These are phyloP conservation scores for Buddleja alternifolia DNA, from an alignment of 257 asterid species.

Conservation along the genomic window DNA sequence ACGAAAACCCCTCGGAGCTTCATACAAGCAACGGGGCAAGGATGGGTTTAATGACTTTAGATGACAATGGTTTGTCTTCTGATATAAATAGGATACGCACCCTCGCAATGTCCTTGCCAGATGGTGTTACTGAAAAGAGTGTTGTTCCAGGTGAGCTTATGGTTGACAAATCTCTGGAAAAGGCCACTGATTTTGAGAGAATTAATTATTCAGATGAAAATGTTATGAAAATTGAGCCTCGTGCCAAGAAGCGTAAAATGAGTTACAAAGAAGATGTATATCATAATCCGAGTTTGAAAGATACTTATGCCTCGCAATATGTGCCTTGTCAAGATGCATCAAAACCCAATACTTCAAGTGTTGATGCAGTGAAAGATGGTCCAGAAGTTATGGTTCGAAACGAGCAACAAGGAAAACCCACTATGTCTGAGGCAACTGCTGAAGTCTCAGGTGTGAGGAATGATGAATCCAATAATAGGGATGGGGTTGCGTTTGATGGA, in stretches of 20 bases:
- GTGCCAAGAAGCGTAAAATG: constrained; percentile 44
- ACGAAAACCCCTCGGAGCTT: constrained; percentile 21
- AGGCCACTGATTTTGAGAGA: constrained; percentile 15
- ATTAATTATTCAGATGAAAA: constrained; percentile 27
- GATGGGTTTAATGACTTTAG: constrained; percentile 22
- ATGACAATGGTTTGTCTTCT: constrained; percentile 28
- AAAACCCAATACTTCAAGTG: constrained; percentile 7
- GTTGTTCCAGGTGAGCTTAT: constrained; percentile 27
- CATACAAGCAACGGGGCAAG: constrained; percentile 23
- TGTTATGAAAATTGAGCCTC: constrained; percentile 24
- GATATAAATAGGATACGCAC: constrained; percentile 25
- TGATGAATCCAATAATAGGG: constrained; percentile 26
- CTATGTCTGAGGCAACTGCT: constrained; percentile 19
- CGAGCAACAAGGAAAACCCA: constrained; percentile 23
- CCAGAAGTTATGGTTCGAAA: constrained; percentile 7
- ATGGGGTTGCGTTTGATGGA: constrained; percentile 28
- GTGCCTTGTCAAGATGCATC: neutral
- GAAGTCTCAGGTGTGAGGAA: constrained; percentile 32
- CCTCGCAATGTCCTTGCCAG: constrained; percentile 25
- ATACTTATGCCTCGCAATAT: neutral
- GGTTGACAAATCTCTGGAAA: constrained; percentile 33
- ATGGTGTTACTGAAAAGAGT: constrained; percentile 33
- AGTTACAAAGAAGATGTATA: constrained; percentile 29
- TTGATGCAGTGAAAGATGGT: constrained; percentile 28
- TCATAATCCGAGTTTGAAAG: constrained; percentile 24